Evolutionary conservation across 208 protist genomes (phyloP), one percentile per base, ranked within the genome.

Genomic region (Trypanosoma boissoni): DNA sequence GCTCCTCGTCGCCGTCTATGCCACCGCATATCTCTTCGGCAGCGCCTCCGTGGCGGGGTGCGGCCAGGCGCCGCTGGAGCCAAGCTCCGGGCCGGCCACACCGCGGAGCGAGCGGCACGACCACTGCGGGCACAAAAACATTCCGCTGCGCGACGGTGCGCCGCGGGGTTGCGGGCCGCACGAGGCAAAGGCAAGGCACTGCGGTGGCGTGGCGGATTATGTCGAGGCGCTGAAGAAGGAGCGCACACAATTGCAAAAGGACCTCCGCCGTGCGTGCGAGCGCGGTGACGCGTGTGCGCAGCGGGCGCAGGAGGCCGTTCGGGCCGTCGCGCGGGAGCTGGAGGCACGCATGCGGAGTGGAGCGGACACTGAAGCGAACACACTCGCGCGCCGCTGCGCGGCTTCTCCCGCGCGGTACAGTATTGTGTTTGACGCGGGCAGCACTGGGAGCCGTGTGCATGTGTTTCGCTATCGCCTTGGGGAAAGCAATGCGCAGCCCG

Each of bases 371-470:
- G n/a, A n/a, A n/a, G n/a, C n/a, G n/a, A n/a, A n/a, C n/a, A n/a
- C n/a, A n/a, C n/a, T 7, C n/a, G 21, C 28, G 27, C 28, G 44
- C 43, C 51, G 6, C 26, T 61, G 21, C 26, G n/a, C 1, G 21
- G 21, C 2, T 18, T 61, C 21, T 41, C 56, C 16, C 28, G 28
- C n/a, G 55, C 61, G 28, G 21, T 58, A 1, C 41, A 45, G 8
- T 3, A 21, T 6, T 42, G 26, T 39, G 32, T 51, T 96, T 55
- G 91, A 96, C 63, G 71, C 87, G 32, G 91, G 91, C 27, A 93
- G 83, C 68, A 92, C 87, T 5, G 88, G 88, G 9, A 91, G 78
- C 48, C 86, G 88, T 23, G 76, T 94, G 16, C 85, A 96, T 59
- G 83, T 90, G 4, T 93, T 91, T 56, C 65, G 74, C 39, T 94